Percentiles rank a stretch among this genome's conserved stretches.
These are phyloP conservation scores for Piloderma croceum DNA, from an alignment of 768 basidiomycete species.

Conservation along the genomic window DNA sequence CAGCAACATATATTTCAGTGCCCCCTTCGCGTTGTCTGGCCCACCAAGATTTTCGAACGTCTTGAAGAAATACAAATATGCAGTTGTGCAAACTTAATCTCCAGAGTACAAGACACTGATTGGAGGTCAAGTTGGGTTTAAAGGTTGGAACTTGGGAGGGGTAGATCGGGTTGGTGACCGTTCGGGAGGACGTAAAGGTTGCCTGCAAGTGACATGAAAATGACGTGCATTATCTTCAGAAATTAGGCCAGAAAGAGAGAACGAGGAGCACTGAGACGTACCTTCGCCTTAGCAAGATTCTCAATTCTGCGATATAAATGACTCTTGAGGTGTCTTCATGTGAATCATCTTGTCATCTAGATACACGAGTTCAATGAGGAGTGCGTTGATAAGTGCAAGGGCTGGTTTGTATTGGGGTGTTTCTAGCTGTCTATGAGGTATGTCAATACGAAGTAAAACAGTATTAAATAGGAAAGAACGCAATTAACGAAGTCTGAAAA, in stretches of 20 bases:
- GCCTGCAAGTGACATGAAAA: slow-evolving; percentile 62
- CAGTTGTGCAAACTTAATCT: slow-evolving; percentile 96
- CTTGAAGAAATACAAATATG: slow-evolving; percentile 96
- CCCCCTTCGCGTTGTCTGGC: slow-evolving; percentile 67
- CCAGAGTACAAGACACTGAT: slow-evolving; percentile 88
- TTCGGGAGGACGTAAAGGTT: slow-evolving; percentile 82
- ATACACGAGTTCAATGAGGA: slow-evolving; percentile 87
- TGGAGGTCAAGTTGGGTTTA: slow-evolving; percentile 57
- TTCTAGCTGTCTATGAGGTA: slow-evolving; percentile 58
- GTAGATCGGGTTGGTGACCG: slow-evolving; percentile 94
- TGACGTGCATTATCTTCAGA: neutral
- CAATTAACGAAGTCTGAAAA: neutral
- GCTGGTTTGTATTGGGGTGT: slow-evolving; percentile 72
- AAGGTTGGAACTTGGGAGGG: slow-evolving; percentile 66
- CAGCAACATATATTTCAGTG: slow-evolving; percentile 95
- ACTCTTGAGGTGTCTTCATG: slow-evolving; percentile 94
- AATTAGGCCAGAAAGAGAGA: neutral
- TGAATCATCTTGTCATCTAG: slow-evolving; percentile 98
- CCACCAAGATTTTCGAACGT: slow-evolving; percentile 84
- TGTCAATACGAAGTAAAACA: slow-evolving; percentile 5
- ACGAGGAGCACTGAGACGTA: slow-evolving; percentile 28
- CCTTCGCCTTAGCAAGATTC: slow-evolving; percentile 89
- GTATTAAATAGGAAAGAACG: slow-evolving; percentile 3
- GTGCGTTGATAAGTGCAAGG: slow-evolving; percentile 71
- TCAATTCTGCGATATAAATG: slow-evolving; percentile 84